phyloP scores from a whole-genome alignment of 805 yeast species.

The Zygotorulaspora sp. region DNA sequence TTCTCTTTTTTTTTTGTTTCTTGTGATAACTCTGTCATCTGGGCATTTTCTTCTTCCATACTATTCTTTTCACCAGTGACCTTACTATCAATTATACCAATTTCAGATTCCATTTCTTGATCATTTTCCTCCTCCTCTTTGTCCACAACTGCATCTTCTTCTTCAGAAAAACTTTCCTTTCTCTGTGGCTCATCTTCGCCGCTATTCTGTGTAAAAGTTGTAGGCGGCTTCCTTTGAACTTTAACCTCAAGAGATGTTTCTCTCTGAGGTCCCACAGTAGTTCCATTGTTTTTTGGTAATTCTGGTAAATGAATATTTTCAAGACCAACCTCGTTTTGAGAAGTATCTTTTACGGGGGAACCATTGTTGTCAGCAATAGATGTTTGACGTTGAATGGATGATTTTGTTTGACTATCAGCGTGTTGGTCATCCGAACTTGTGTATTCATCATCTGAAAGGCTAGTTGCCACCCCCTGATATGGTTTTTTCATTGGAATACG shows the following conservation, averaged over 20 bases:
- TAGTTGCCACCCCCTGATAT: slow-evolving; percentile 16
- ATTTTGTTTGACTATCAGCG: slow-evolving; percentile 6
- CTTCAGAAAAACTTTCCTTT: slow-evolving; percentile 25
- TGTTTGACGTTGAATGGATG: slow-evolving; percentile 25
- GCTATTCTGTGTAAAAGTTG: slow-evolving; percentile 1
- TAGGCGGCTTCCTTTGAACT: slow-evolving; percentile 12
- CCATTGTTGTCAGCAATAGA: slow-evolving; percentile 34
- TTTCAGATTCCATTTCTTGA: slow-evolving; percentile 7
- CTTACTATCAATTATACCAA: slow-evolving; percentile 2
- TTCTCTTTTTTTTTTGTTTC: slow-evolving; percentile 5
- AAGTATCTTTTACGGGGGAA: slow-evolving; percentile 28
- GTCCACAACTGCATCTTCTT: slow-evolving; percentile 22
- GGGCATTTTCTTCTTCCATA: not conserved
- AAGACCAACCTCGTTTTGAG: slow-evolving; percentile 18
- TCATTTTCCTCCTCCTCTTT: slow-evolving; percentile 13
- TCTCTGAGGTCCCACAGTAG: slow-evolving; percentile 16
- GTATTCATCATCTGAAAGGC: slow-evolving; percentile 13
- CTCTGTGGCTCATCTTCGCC: slow-evolving; percentile 18
- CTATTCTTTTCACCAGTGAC: too few species aligned
- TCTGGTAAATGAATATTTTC: slow-evolving; percentile 30
- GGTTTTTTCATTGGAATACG: slow-evolving; percentile 37
- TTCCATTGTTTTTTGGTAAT: slow-evolving; percentile 21
- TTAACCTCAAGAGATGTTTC: slow-evolving; percentile 27
- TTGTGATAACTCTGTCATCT: not conserved
- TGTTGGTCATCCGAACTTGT: slow-evolving; percentile 20